Percentiles rank a stretch among this genome's conserved stretches.
phyloP scores from a whole-genome alignment of 352 stramenopile genomes.

The Phytophthora hibernalis region DNA sequence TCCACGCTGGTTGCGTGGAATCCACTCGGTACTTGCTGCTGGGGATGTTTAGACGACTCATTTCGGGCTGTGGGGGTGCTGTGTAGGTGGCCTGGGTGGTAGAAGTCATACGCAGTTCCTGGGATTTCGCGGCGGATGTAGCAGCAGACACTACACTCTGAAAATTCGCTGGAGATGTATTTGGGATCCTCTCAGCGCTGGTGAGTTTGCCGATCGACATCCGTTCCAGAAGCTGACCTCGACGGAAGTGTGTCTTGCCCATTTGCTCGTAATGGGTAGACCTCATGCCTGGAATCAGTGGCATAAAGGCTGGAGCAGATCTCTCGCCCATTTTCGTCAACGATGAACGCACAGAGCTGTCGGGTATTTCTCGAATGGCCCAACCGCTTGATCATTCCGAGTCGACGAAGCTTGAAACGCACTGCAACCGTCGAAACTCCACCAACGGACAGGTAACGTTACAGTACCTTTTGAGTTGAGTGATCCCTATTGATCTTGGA shows the following conservation, averaged over 20 bases:
- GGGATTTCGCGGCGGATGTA: constrained; percentile 15
- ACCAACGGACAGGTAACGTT: constrained; percentile 32
- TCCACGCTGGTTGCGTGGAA: constrained; percentile 59
- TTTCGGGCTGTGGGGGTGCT: constrained; percentile 19
- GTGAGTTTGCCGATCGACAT: constrained; percentile 63
- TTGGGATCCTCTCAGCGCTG: constrained; percentile 18
- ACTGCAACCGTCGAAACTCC: constrained; percentile 30
- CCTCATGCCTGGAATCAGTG: constrained; percentile 64
- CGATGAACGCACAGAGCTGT: constrained; percentile 7
- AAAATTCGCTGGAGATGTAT: constrained; percentile 2
- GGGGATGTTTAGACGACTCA: constrained; percentile 19
- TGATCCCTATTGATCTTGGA: too few relatives aligned
- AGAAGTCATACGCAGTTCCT: constrained; percentile 8
- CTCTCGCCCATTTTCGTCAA: constrained; percentile 24
- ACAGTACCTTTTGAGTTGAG: too few relatives aligned
- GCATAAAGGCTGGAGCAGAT: constrained; percentile 22
- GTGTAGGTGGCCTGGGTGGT: constrained; percentile 23
- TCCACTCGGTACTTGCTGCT: constrained; percentile 62
- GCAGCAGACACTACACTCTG: constrained; percentile 19
- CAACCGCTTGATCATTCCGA: neutral
- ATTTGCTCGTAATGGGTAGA: constrained; percentile 61
- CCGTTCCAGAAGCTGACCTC: constrained; percentile 66
- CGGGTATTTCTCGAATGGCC: constrained; percentile 22
- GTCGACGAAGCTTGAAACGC: constrained; percentile 25
- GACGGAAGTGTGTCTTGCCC: constrained; percentile 59